These are phyloP conservation scores for Trypanosoma lewisi DNA, from an alignment of 208 protist species.

Conservation along the genomic window DNA sequence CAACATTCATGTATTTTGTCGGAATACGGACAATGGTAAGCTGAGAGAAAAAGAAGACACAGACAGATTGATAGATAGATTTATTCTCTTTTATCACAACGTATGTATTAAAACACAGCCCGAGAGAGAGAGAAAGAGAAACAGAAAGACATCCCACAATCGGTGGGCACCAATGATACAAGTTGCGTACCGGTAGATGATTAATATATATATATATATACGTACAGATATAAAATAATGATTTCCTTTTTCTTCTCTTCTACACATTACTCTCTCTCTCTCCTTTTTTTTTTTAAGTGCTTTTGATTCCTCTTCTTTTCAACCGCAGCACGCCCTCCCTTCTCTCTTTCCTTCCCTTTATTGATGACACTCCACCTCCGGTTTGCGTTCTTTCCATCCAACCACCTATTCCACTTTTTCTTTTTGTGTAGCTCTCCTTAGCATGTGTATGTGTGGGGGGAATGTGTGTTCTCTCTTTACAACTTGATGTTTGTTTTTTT, in stretches of 20 bases:
- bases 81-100: no score
- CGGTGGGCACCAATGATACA: no score
- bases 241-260: not conserved
- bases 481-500: slow-evolving; percentile 57
- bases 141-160: no score
- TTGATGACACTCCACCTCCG: no score
- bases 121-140: no score
- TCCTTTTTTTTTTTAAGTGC: not conserved
- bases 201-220: no score
- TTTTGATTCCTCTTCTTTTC: no score
- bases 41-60: not conserved
- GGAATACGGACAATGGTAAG: slow-evolving; percentile 3
- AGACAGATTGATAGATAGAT: not conserved
- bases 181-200: no score
- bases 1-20: not conserved
- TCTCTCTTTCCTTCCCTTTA: no score
- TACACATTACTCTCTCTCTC: not conserved
- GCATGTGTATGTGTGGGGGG: not conserved
- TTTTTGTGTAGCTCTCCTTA: not conserved
- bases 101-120: no score
- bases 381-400: not conserved
- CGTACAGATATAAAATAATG: no score
- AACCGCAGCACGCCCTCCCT: no score
- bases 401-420: not conserved
- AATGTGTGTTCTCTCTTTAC: slow-evolving; percentile 13